These are phyloP conservation scores for Perilla frutescens DNA, from an alignment of 257 asterid genomes.

Conservation along the genomic window DNA sequence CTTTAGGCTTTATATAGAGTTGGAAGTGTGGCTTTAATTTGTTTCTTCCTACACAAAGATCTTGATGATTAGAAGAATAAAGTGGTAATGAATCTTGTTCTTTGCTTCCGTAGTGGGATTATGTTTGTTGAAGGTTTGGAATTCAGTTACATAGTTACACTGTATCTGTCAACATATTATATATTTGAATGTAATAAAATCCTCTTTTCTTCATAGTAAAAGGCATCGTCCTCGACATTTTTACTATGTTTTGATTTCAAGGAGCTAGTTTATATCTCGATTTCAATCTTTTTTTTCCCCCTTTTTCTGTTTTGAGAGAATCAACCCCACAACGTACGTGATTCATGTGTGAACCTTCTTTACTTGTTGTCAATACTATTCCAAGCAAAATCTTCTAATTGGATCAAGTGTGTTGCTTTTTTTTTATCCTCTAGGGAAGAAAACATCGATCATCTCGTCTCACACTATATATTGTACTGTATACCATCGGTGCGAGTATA, in stretches of 20 bases:
- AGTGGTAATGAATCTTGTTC: constrained; percentile 26
- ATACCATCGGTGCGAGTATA: too few species aligned
- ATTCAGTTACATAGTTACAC: neutral
- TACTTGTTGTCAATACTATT: constrained; percentile 15
- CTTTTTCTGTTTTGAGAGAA: neutral
- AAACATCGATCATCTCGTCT: too few species aligned
- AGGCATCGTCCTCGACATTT: neutral
- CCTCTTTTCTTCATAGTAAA: constrained; percentile 7
- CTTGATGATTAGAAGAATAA: constrained; percentile 6
- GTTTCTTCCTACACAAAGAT: neutral
- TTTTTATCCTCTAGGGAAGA: neutral
- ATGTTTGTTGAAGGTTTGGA: neutral
- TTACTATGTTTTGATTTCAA: neutral
- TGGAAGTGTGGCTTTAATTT: neutral
- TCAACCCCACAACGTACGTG: constrained; percentile 28
- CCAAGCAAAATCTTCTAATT: neutral
- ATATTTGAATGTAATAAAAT: neutral
- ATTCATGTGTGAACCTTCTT: constrained; percentile 30
- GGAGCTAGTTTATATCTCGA: too few species aligned
- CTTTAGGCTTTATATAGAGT: constrained; percentile 25
- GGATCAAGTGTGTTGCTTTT: neutral
- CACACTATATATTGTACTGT: too few species aligned
- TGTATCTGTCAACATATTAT: neutral
- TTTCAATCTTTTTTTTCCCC: neutral
- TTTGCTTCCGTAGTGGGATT: constrained; percentile 15